Evolutionary conservation across 2,329 filamentous ascomycete genomes (phyloP), one percentile per base, ranked within the genome.

Genomic region (Fusarium longipes): DNA sequence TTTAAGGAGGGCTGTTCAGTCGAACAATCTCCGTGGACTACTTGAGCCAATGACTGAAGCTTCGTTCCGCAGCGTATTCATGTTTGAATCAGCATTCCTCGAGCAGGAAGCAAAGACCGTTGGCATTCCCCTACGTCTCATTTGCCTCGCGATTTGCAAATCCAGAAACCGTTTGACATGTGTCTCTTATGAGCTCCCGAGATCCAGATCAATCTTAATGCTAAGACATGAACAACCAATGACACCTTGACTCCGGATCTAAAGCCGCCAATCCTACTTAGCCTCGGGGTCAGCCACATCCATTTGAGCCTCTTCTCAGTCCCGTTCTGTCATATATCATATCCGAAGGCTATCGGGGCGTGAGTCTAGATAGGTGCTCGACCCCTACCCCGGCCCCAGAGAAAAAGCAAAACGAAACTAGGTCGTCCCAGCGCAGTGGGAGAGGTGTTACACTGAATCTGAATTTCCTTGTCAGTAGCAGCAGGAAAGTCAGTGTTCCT

Each of bases 111-210:
- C 61, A 47, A 69, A 52, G 51, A 58, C 61, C 48, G 52, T 65
- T 62, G 38, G 20, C 65, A 67, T 68, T 68, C 55, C 47, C 65
- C 29, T 35, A 24, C 38, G 18, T 35, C 36, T 24, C n/a, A 35
- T 54, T 33, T 38, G 22, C 22, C 44, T 29, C 29, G 15, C 18
- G 18, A 42, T 22, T 33, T 52, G 38, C 58, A 44, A 44, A 63
- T 57, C n/a, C 38, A 50, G 43, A 58, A 63, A 63, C 60, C 60
- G 58, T 63, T 63, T 45, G 27, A 63, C 43, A 63, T 63, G 51
- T 63, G 58, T 57, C 60, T 40, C 27, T 29, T 14, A 24, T 38
- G 45, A 36, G 32, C 22, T 56, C 25, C 48, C 42, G 49, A 33
- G 35, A 15, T 32, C 48, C 36, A 25, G 33, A 56, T 40, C 51